Conservation (phyloP, 106 monocot species). For the Dioscorea zingiberensis region DNA sequence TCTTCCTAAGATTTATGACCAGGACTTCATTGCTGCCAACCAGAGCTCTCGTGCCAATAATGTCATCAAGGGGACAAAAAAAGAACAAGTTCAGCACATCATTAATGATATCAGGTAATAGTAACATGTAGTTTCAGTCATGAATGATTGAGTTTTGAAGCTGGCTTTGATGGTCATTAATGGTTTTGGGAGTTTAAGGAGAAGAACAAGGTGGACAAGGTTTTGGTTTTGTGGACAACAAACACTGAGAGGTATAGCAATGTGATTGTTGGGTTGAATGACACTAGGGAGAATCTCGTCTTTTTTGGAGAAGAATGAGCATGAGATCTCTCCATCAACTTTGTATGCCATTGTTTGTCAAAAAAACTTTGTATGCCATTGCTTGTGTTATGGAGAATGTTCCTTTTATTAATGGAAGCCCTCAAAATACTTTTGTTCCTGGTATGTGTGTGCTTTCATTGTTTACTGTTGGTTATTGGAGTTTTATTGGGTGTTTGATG, state of each 20-base stretch:
- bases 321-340: constrained; percentile 94
- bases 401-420: constrained; percentile 95
- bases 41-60: constrained; percentile 86
- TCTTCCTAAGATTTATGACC: constrained; percentile 78
- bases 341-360: too few relatives aligned
- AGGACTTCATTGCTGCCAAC: constrained; percentile 94
- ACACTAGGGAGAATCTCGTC: constrained; percentile 82
- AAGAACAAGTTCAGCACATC: constrained; percentile 74
- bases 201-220: constrained; percentile 82
- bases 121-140: background rate
- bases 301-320: constrained; percentile 64
- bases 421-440: constrained; percentile 96
- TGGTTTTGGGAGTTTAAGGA: constrained; percentile 85
- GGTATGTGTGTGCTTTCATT: constrained; percentile 27
- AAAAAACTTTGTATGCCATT: too few relatives aligned
- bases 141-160: background rate
- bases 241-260: constrained; percentile 96
- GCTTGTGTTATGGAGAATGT: constrained; percentile 80
- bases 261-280: constrained; percentile 78
- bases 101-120: constrained; percentile 88
- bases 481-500: background rate
- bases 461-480: too few relatives aligned
- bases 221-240: constrained; percentile 95
- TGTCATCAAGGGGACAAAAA: constrained; percentile 79
- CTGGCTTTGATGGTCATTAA: background rate